Percentiles rank a stretch among this genome's conserved stretches.
phyloP scores from a whole-genome alignment of 148 eudicot genomes.

The Nepenthes mirabilis region DNA sequence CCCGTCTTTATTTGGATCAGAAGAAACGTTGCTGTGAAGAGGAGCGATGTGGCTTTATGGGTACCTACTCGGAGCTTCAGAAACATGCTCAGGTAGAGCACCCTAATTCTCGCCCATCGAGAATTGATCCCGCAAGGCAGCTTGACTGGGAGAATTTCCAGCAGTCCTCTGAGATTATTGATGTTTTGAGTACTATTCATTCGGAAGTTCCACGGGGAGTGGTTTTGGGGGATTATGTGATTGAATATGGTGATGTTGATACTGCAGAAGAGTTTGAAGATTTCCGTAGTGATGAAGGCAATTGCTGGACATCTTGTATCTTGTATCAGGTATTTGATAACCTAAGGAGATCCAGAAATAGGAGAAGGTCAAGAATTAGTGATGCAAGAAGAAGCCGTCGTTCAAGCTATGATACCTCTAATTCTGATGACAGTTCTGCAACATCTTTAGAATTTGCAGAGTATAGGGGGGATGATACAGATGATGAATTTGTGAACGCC shows the following conservation, averaged over 20 bases:
- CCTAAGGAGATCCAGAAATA: constrained; percentile 63
- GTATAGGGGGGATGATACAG: constrained; percentile 53
- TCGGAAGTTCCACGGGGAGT: constrained; percentile 92
- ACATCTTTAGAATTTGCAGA: constrained; percentile 65
- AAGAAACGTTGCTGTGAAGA: constrained; percentile 73
- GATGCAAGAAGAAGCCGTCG: constrained; percentile 55
- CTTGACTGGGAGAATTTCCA: constrained; percentile 97
- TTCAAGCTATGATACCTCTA: constrained; percentile 56
- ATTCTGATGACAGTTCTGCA: constrained; percentile 92
- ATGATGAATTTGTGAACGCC: constrained; percentile 44
- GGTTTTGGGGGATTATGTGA: constrained; percentile 93
- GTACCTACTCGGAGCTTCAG: constrained; percentile 65
- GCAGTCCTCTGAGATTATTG: constrained; percentile 88
- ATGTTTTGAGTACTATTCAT: constrained; percentile 89
- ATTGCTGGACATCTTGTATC: constrained; percentile 97
- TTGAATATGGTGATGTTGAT: constrained; percentile 90
- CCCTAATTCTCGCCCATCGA: constrained; percentile 79
- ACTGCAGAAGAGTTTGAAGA: constrained; percentile 79
- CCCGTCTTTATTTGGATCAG: constrained; percentile 50
- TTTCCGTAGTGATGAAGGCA: constrained; percentile 75
- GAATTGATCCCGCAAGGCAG: constrained; percentile 76
- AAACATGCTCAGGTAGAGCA: constrained; percentile 74
- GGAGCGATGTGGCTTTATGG: constrained; percentile 49
- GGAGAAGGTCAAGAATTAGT: constrained; percentile 62
- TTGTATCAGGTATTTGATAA: constrained; percentile 86